Evolutionary conservation across 1,139 yeast genomes (phyloP).

Genomic region (Yamadazyma mexicana): DNA sequence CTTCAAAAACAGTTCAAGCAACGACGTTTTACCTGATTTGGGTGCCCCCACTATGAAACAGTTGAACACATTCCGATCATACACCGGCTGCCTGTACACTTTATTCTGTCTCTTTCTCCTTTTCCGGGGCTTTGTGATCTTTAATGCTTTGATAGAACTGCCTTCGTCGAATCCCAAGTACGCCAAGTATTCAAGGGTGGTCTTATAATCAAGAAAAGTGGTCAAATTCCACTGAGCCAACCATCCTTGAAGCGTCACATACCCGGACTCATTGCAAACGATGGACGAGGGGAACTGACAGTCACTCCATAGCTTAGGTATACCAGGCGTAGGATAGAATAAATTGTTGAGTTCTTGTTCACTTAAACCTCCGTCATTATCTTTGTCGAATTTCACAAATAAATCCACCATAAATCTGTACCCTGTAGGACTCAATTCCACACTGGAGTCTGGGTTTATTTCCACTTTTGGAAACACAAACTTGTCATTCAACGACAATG

Average conservation of each 20-base stretch:
- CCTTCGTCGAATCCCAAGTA: conserved; percentile 80
- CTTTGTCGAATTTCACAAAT: conserved; percentile 83
- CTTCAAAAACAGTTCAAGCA: conserved; percentile 77
- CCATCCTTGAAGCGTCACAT: conserved; percentile 96
- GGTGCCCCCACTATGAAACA: conserved; percentile 87
- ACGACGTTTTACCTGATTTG: conserved; percentile 80
- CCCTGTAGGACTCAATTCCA: conserved; percentile 91
- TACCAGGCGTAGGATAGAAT: conserved; percentile 89
- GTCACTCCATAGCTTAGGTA: conserved; percentile 84
- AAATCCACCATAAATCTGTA: conserved; percentile 88
- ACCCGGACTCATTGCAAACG: conserved; percentile 85
- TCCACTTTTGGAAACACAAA: conserved; percentile 78
- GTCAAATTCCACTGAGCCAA: conserved; percentile 98
- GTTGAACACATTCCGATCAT: conserved; percentile 86
- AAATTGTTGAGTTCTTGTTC: conserved; percentile 65
- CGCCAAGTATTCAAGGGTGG: conserved; percentile 85
- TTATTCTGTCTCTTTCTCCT: conserved; percentile 63
- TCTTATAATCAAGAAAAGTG: conserved; percentile 78
- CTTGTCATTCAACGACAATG: conserved; percentile 77
- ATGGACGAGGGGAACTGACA: conserved; percentile 83
- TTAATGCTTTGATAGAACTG: conserved; percentile 55
- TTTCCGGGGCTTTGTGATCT: conserved; percentile 79
- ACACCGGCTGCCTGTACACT: conserved; percentile 64
- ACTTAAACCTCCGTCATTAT: conserved; percentile 92
- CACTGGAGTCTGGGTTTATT: conserved; percentile 75